Evolutionary conservation across 768 basidiomycete genomes (phyloP).

Genomic region (Suillus americanus): DNA sequence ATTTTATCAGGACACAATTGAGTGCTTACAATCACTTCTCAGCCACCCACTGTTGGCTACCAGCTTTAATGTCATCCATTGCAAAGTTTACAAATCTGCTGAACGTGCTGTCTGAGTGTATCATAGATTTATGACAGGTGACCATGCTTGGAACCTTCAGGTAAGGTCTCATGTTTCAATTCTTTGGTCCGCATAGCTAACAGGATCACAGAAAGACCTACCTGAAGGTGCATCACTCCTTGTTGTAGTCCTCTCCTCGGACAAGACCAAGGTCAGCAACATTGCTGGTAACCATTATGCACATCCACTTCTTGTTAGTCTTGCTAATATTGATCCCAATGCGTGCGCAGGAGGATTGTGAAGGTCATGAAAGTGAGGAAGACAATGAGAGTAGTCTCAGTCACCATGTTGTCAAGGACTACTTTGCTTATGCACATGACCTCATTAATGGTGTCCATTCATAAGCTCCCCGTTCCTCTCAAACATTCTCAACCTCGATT

Average conservation of each 20-base stretch:
- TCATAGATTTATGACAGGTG: slow-evolving; percentile 24
- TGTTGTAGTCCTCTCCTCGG: slow-evolving; percentile 30
- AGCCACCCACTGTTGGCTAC: background rate
- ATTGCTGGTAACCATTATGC: slow-evolving; percentile 9
- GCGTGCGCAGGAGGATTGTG: background rate
- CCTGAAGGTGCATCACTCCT: slow-evolving; percentile 28
- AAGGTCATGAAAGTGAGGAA: background rate
- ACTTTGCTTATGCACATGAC: background rate
- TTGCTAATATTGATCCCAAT: slow-evolving; percentile 12
- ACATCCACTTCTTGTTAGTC: slow-evolving; percentile 14
- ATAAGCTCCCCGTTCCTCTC: background rate
- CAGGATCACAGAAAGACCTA: slow-evolving; percentile 14
- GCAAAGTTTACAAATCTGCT: slow-evolving; percentile 11
- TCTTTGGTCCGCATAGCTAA: background rate
- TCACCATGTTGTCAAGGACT: background rate
- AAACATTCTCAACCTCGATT: background rate
- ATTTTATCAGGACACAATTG: background rate
- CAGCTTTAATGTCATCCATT: slow-evolving; percentile 16
- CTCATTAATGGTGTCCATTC: background rate
- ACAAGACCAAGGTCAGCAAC: slow-evolving; percentile 29
- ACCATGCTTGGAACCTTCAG: slow-evolving; percentile 28
- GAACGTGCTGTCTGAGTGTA: slow-evolving; percentile 13
- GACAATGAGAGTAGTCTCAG: background rate
- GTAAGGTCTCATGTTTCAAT: slow-evolving; percentile 9
- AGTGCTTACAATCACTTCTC: background rate